Conservation (phyloP, 2,329 filamentous ascomycete genomes). For the Didymella sp. region DNA sequence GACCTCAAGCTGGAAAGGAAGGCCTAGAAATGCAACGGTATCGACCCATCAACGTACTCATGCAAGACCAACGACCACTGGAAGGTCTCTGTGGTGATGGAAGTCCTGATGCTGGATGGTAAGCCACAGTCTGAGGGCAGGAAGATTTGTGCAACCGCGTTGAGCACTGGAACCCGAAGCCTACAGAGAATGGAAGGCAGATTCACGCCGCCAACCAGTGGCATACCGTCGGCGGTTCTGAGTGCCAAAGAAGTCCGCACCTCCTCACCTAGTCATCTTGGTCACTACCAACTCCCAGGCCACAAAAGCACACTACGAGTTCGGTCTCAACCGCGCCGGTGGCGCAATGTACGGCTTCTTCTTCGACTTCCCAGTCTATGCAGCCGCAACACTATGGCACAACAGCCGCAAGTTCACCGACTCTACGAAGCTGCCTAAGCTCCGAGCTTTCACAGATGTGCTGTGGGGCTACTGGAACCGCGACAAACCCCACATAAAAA, state of each 20-base stretch:
- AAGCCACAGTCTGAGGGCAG: conserved; percentile 19
- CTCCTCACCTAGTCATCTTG: background rate
- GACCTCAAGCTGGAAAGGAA: conserved; percentile 8
- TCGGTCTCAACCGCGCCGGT: conserved; percentile 20
- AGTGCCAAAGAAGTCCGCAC: conserved; percentile 9
- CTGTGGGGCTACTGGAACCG: conserved; percentile 32
- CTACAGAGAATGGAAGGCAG: conserved; percentile 12
- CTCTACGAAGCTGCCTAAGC: conserved; percentile 20
- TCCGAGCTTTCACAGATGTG: conserved; percentile 27
- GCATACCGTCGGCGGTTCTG: conserved; percentile 22
- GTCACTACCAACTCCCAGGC: conserved; percentile 5
- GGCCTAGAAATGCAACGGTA: conserved; percentile 26
- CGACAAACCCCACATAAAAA: conserved; percentile 18
- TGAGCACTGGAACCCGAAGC: conserved; percentile 25
- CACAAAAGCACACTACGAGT: conserved; percentile 28
- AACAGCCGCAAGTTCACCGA: background rate
- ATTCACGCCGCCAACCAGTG: conserved; percentile 24
- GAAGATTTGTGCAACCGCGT: conserved; percentile 24
- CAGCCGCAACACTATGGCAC: conserved; percentile 20
- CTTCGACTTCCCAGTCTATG: conserved; percentile 20
- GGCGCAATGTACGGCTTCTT: conserved; percentile 25
- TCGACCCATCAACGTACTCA: conserved; percentile 9
- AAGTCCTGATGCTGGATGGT: conserved; percentile 19
- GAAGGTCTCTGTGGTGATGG: conserved; percentile 15
- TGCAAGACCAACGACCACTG: conserved; percentile 25